Conservation (phyloP, 2,329 filamentous ascomycete genomes). For the Phyllosticta paracitricarpa region DNA sequence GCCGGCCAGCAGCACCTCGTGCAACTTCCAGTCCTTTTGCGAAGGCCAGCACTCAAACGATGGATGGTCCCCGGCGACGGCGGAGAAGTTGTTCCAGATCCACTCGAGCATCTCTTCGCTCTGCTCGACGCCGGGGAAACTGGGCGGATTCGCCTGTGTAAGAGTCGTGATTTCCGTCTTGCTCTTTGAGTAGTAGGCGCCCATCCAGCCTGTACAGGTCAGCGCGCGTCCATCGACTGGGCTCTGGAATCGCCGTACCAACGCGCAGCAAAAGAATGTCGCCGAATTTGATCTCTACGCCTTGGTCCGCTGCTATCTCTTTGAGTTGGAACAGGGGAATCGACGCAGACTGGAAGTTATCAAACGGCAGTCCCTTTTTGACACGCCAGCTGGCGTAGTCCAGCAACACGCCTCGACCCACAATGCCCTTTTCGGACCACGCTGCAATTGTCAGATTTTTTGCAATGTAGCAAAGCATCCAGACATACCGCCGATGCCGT, state of each 20-base stretch:
- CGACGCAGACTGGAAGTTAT: constrained; percentile 16
- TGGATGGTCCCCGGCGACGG: constrained; percentile 51
- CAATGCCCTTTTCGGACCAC: constrained; percentile 45
- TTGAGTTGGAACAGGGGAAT: constrained; percentile 17
- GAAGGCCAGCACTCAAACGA: constrained; percentile 47
- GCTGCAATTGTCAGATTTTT: constrained; percentile 19
- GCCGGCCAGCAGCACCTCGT: constrained; percentile 18
- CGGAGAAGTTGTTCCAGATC: constrained; percentile 58
- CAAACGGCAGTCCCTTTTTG: constrained; percentile 13
- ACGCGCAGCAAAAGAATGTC: constrained; percentile 24
- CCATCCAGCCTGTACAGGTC: constrained; percentile 14
- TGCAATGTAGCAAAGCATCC: neutral
- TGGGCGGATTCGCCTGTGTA: constrained; percentile 7
- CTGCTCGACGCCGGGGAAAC: constrained; percentile 11
- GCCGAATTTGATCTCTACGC: constrained; percentile 17
- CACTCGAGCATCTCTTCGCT: constrained; percentile 44
- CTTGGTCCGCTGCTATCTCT: constrained; percentile 15
- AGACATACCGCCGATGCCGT: constrained; percentile 12
- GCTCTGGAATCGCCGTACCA: neutral
- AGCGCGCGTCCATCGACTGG: neutral
- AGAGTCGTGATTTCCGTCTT: constrained; percentile 12
- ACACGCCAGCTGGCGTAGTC: constrained; percentile 36
- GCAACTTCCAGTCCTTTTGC: constrained; percentile 8
- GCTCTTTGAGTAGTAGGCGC: constrained; percentile 7
- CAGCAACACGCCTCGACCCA: constrained; percentile 45